Evolutionary conservation across 305 asterid genomes (phyloP).

Genomic region (Solanum chacoense): DNA sequence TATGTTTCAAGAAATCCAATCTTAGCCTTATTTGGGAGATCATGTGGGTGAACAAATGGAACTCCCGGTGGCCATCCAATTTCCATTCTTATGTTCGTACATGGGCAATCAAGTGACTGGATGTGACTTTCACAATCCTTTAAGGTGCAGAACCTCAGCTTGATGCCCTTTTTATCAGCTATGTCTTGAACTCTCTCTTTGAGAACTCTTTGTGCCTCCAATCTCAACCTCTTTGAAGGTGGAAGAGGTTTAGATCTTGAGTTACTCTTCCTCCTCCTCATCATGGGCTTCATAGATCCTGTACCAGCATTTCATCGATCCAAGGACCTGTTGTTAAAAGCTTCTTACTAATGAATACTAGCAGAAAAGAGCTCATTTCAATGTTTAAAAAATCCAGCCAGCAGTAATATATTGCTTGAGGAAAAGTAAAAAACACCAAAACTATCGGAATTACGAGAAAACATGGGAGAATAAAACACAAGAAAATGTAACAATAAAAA

Average conservation of each 20-base stretch:
- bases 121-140: constrained; percentile 94
- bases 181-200: constrained; percentile 96
- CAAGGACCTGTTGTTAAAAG: constrained; percentile 74
- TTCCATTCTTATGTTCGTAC: constrained; percentile 74
- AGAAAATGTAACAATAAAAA: background rate
- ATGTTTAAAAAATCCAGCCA: background rate
- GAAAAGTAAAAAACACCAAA: background rate
- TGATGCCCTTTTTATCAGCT: constrained; percentile 95
- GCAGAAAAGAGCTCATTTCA: constrained; percentile 9
- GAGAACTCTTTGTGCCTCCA: constrained; percentile 96
- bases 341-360: constrained; percentile 42
- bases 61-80: constrained; percentile 98
- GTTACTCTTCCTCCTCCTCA: constrained; percentile 51
- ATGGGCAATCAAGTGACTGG: constrained; percentile 80
- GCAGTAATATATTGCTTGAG: background rate
- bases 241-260: constrained; percentile 82
- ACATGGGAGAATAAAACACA: background rate
- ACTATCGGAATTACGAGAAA: background rate
- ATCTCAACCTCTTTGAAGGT: constrained; percentile 92
- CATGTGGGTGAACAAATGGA: constrained; percentile 98
- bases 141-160: constrained; percentile 85
- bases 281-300: constrained; percentile 73
- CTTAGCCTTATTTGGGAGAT: constrained; percentile 99
- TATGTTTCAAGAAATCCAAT: constrained; percentile 94
- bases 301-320: constrained; percentile 83